A percentile compares a stretch with the other conserved stretches of the same genome.
phyloP scores from a whole-genome alignment of 2,329 filamentous ascomycete genomes.

The Phaeosphaeriaceae sp. region DNA sequence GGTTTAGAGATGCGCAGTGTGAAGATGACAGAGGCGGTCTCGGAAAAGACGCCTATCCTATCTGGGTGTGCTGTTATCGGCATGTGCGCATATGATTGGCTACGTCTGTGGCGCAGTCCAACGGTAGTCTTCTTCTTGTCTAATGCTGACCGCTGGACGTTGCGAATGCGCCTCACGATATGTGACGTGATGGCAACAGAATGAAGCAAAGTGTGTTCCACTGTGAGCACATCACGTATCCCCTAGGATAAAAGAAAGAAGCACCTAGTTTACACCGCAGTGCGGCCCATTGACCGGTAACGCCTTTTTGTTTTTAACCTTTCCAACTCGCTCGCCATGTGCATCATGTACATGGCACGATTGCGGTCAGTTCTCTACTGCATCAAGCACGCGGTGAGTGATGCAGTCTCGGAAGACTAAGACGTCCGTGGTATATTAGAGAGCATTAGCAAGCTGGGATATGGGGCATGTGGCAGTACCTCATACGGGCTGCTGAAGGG shows the following conservation, averaged over 20 bases:
- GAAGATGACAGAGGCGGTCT: neutral
- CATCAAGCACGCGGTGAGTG: too few relatives aligned
- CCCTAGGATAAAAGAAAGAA: neutral
- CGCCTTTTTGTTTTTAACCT: neutral
- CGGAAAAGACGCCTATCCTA: neutral
- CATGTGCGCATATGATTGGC: neutral
- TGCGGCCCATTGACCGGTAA: constrained; percentile 5
- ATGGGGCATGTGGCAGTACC: too few relatives aligned
- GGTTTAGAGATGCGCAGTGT: neutral
- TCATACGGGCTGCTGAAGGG: too few relatives aligned
- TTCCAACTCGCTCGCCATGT: neutral
- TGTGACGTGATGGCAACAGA: constrained; percentile 4
- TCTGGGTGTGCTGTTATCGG: neutral
- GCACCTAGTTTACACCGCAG: neutral
- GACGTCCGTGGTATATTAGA: too few relatives aligned
- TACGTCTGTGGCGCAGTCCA: neutral
- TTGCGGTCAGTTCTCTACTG: neutral
- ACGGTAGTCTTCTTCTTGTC: neutral
- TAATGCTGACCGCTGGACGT: constrained; percentile 7
- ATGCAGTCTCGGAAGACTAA: too few relatives aligned
- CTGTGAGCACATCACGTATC: neutral
- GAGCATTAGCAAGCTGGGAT: too few relatives aligned
- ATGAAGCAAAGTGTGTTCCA: neutral
- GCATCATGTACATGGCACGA: neutral
- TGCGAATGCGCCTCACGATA: neutral